Evolutionary conservation across 192 early-diverging fungal species (phyloP).

Genomic region (Linnemannia schmuckeri): DNA sequence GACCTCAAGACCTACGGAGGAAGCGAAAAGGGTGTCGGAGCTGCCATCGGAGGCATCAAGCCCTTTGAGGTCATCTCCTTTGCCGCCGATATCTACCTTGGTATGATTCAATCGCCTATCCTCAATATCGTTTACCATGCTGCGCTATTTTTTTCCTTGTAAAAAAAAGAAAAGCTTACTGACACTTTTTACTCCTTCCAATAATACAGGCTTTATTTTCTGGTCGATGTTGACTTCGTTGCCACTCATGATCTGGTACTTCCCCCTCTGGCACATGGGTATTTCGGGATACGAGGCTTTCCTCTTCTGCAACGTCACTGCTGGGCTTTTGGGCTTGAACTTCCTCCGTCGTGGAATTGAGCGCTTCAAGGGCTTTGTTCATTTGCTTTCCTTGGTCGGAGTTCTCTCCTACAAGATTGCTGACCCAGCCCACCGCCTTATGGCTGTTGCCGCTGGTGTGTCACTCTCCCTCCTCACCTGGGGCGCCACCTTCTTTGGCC

Average conservation of each 20-base stretch:
- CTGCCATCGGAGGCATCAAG: conserved; percentile 19
- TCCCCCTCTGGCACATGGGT: conserved; percentile 89
- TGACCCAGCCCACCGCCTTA: conserved; percentile 71
- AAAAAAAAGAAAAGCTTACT: neutral
- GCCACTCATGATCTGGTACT: conserved; percentile 81
- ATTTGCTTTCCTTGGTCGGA: conserved; percentile 71
- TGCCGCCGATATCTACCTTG: conserved; percentile 75
- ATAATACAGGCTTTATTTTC: conserved; percentile 73
- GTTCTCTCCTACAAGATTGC: conserved; percentile 71
- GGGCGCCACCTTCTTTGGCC: conserved; percentile 70
- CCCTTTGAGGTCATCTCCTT: conserved; percentile 58
- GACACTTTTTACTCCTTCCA: neutral
- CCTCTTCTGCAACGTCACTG: conserved; percentile 71
- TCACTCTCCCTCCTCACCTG: conserved; percentile 70
- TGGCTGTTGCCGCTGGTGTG: conserved; percentile 69
- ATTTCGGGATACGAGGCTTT: conserved; percentile 85
- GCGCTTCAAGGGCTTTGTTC: conserved; percentile 67
- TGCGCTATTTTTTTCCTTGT: neutral
- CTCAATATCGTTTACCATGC: neutral
- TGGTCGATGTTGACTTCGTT: conserved; percentile 88
- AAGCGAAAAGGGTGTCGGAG: conserved; percentile 11
- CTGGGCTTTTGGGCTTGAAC: conserved; percentile 70
- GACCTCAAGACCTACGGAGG: conserved; percentile 54
- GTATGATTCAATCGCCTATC: conserved; percentile 43
- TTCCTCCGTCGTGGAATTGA: conserved; percentile 66